phyloP scores from a whole-genome alignment of 1,284 basidiomycete species.

The Ustilago shanxiensis region DNA sequence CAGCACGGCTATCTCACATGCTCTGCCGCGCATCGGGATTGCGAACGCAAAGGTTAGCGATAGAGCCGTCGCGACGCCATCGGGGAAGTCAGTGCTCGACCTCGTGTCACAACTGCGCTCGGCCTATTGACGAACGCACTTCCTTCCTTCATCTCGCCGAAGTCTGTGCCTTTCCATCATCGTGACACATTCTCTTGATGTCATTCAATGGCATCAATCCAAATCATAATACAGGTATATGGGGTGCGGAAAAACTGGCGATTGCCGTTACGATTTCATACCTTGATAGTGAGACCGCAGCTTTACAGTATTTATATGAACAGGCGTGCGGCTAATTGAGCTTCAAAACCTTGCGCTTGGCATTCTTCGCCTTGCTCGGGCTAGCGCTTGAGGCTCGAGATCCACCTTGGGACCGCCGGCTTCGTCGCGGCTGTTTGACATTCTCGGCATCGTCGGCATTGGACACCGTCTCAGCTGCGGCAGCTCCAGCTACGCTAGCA shows the following conservation, averaged over 20 bases:
- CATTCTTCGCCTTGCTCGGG: constrained; percentile 31
- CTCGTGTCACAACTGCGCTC: neutral
- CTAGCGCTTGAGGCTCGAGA: constrained; percentile 17
- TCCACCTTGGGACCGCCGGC: constrained; percentile 33
- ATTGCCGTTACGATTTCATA: no score
- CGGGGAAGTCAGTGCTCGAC: neutral
- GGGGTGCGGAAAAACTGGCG: neutral
- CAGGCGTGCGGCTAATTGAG: constrained; percentile 17
- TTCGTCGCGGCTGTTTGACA: constrained; percentile 31
- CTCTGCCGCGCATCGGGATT: neutral
- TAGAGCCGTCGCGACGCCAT: neutral
- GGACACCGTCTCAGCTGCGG: constrained; percentile 5
- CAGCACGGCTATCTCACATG: neutral
- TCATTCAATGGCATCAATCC: neutral
- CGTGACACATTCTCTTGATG: neutral
- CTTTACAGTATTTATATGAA: neutral
- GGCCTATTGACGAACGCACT: neutral
- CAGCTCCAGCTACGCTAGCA: constrained; percentile 2
- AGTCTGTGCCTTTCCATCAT: neutral
- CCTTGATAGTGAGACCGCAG: neutral
- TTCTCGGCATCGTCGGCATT: constrained; percentile 12
- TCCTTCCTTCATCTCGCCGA: neutral
- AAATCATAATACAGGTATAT: neutral
- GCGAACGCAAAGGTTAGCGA: neutral
- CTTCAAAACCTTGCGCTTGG: constrained; percentile 40